These are phyloP conservation scores for Epichloe brachyelytri DNA, from an alignment of 2,329 filamentous ascomycete genomes.

Conservation along the genomic window DNA sequence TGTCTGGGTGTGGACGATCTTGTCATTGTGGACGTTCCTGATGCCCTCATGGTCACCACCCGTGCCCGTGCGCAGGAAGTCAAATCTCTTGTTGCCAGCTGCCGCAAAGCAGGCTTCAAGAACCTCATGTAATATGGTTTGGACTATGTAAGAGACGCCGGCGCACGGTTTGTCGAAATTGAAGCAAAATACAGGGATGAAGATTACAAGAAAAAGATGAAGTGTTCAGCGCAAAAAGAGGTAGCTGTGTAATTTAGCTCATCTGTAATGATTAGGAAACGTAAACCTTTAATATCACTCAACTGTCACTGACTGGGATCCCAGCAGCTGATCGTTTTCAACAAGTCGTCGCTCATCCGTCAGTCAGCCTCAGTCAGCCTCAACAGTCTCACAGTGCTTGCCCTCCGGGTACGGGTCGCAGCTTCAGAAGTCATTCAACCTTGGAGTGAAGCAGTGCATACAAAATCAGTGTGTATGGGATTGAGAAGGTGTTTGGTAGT, in stretches of 20 bases:
- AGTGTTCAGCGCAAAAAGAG: neutral
- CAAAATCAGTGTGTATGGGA: too few species aligned
- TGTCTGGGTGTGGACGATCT: slow-evolving; percentile 15
- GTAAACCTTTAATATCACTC: neutral
- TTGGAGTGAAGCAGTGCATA: too few species aligned
- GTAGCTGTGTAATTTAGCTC: neutral
- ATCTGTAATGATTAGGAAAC: neutral
- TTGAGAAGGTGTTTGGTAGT: too few species aligned
- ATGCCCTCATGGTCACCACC: slow-evolving; percentile 16
- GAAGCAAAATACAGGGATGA: neutral
- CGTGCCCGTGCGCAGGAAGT: slow-evolving; percentile 16
- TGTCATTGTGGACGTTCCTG: slow-evolving; percentile 14
- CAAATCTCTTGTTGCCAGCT: slow-evolving; percentile 15
- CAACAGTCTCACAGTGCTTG: too few species aligned
- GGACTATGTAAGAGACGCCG: neutral
- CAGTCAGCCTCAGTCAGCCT: too few species aligned
- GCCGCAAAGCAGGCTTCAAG: slow-evolving; percentile 13
- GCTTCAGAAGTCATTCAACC: too few species aligned
- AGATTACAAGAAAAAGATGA: neutral
- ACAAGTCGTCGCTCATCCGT: too few species aligned
- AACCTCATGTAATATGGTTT: slow-evolving; percentile 9
- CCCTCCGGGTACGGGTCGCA: too few species aligned
- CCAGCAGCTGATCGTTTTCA: too few species aligned
- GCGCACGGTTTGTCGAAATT: neutral
- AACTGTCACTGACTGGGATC: neutral